Base-by-base conservation (phyloP, 2,329 filamentous ascomycete genomes). In the Fusarium sp. region DNA sequence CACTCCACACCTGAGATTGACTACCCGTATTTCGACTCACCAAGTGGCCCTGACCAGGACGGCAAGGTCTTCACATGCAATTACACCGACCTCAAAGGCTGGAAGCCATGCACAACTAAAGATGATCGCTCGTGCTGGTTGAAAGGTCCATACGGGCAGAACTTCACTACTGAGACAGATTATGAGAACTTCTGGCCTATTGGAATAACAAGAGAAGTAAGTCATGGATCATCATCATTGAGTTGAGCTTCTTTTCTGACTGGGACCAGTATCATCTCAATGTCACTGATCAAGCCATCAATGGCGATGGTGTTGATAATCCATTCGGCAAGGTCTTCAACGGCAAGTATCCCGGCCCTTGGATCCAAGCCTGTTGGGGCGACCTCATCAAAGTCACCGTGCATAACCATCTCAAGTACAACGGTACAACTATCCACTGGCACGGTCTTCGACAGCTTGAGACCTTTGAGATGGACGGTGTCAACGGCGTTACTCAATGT, bases 161-260 rank as follows among this genome's bases (percentile, higher is more conserved):
- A 41, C 18, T 67, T 66, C 7, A n/a, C 65, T 5, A 51, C 34
- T 2, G 18, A 38, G 0, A 67, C 64, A 8, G 62, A 66, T 3
- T 67, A 67, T 32, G 64, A 66, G 38, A 67, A 67, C n/a, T 66
- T 66, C 14, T 67, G 32, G 15, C 64, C 64, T 1, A 38, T 50
- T 20, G 64, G 64, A 28, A 36, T 59, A 3, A 47, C 45, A 14
- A 34, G 64, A 44, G 62, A 67, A 44, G 64, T 66, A 8, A 6
- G 36, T 14, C 5, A 1, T 12, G 12, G 11, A 36, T 0, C 0
- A 39, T 39, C 20, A 8, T 13, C 6, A 0, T 22, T 22, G 0
- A 39, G 12, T 1, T 22, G 1, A 8, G 12, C 34, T 18, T 18
- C 12, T 22, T 22, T 39, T 8, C 34, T 44, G 10, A 28, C 62